Evolutionary conservation across 345 rosid genomes (phyloP).

Genomic region (Gossypium turneri): DNA sequence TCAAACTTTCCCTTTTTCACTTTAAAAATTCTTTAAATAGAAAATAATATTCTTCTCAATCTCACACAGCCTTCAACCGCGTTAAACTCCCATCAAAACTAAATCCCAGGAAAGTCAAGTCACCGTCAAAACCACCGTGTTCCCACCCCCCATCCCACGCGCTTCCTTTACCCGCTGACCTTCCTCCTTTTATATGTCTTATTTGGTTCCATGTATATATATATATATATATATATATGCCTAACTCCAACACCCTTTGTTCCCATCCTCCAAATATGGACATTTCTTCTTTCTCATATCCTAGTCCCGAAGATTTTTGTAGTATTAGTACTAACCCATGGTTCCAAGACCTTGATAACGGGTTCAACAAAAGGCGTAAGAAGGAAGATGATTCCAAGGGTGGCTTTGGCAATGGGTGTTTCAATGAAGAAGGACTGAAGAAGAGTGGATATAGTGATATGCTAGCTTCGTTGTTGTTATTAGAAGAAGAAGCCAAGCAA

Average conservation of each 20-base stretch:
- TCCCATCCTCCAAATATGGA: constrained; percentile 36
- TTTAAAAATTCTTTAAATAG: neutral
- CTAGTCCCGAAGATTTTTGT: constrained; percentile 47
- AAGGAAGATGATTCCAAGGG: constrained; percentile 7
- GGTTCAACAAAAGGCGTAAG: constrained; percentile 13
- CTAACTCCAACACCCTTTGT: neutral
- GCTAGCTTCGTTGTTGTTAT: constrained; percentile 44
- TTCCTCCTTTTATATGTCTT: neutral
- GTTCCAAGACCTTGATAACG: constrained; percentile 27
- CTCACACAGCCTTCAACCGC: neutral
- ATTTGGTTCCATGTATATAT: neutral
- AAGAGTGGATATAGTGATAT: constrained; percentile 30
- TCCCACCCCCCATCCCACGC: neutral
- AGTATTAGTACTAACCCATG: constrained; percentile 25
- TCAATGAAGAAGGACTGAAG: constrained; percentile 10
- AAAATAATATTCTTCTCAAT: neutral
- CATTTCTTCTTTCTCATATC: constrained; percentile 54
- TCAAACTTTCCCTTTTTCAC: neutral
- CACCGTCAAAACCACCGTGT: constrained; percentile 10
- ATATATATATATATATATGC: neutral
- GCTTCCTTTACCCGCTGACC: constrained; percentile 10
- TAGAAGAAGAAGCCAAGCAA: constrained; percentile 31
- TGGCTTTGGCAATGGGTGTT: constrained; percentile 1
- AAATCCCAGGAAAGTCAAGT: neutral
- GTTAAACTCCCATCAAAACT: neutral